Evolutionary conservation across 768 basidiomycete species (phyloP).

Genomic region (Mrakia blollopis): DNA sequence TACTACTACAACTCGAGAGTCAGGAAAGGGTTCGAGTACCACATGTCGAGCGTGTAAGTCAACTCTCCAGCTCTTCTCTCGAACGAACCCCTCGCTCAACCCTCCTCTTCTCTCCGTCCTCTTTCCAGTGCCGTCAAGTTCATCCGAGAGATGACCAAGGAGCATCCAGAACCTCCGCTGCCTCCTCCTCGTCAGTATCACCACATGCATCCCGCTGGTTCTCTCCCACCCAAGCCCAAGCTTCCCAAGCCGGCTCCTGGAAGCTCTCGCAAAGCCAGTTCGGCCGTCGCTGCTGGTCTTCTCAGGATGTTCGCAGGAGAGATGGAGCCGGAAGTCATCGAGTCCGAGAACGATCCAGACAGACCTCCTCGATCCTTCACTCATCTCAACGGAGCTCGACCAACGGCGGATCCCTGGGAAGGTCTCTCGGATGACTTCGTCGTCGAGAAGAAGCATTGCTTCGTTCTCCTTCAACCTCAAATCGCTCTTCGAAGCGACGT

Average conservation of each 20-base stretch:
- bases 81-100: no score
- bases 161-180: background rate
- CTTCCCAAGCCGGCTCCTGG: background rate
- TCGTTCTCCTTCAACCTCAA: constrained; percentile 85
- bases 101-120: background rate
- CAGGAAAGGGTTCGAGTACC: constrained; percentile 74
- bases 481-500: constrained; percentile 67
- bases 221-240: constrained; percentile 4
- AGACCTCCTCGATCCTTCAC: constrained; percentile 2
- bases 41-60: constrained; percentile 72
- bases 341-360: background rate
- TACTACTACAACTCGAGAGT: constrained; percentile 80
- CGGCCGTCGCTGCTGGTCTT: constrained; percentile 17
- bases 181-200: background rate
- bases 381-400: constrained; percentile 19
- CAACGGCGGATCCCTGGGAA: constrained; percentile 25
- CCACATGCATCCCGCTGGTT: constrained; percentile 9
- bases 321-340: background rate
- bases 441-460: constrained; percentile 63
- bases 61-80: background rate
- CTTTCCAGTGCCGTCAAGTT: constrained; percentile 68
- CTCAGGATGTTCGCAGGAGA: constrained; percentile 29
- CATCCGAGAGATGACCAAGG: constrained; percentile 68
- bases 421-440: constrained; percentile 41
- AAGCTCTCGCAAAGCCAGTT: background rate